Evolutionary conservation across 2,329 filamentous ascomycete genomes (phyloP).

Genomic region (Didymella glomerata): DNA sequence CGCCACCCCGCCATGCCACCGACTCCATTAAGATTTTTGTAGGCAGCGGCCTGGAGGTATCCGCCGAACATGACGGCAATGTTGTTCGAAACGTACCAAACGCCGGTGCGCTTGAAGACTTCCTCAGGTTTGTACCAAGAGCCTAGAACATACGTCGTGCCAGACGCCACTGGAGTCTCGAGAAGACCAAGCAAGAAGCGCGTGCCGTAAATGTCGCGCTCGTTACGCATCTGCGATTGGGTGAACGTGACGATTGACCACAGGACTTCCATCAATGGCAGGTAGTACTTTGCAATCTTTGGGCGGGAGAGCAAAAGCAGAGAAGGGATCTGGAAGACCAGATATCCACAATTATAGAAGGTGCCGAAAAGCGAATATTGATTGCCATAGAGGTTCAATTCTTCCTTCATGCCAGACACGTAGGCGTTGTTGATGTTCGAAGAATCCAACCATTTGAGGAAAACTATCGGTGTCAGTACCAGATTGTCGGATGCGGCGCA

Average conservation of each 20-base stretch:
- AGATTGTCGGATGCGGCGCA: slow-evolving; percentile 1
- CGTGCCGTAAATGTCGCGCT: slow-evolving; percentile 52
- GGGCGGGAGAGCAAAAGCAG: slow-evolving; percentile 52
- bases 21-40: slow-evolving; percentile 60
- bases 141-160: slow-evolving; percentile 50
- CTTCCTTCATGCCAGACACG: slow-evolving; percentile 49
- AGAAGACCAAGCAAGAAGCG: slow-evolving; percentile 51
- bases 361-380: slow-evolving; percentile 63
- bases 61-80: slow-evolving; percentile 66
- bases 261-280: slow-evolving; percentile 53
- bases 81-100: slow-evolving; percentile 63
- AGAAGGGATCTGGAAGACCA: slow-evolving; percentile 52
- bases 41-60: slow-evolving; percentile 64
- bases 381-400: slow-evolving; percentile 58
- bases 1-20: slow-evolving; percentile 60
- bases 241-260: slow-evolving; percentile 54
- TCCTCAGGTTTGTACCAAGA: slow-evolving; percentile 57
- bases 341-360: slow-evolving; percentile 55
- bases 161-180: slow-evolving; percentile 49
- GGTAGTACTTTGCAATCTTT: slow-evolving; percentile 46
- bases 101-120: slow-evolving; percentile 63
- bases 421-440: slow-evolving; percentile 58
- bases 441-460: slow-evolving; percentile 51
- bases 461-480: slow-evolving; percentile 37
- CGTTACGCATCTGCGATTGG: slow-evolving; percentile 50